Percentiles rank a stretch among this genome's conserved stretches.
Conservation (phyloP, 2,329 filamentous ascomycete species). For the Verticillium albo-atrum region DNA sequence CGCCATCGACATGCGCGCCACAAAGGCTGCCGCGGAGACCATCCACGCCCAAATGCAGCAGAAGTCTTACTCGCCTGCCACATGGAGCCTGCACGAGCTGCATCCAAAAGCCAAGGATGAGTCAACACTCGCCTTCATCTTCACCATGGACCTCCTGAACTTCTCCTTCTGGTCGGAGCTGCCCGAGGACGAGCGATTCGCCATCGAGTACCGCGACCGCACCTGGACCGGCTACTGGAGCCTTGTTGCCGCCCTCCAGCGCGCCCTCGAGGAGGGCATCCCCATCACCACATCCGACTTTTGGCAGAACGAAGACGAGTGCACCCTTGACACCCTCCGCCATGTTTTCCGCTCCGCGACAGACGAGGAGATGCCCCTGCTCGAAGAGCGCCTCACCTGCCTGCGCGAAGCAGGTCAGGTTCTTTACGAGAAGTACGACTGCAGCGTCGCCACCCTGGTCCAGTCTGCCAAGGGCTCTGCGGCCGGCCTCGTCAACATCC, state of each 20-base stretch:
- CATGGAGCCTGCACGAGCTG: constrained; percentile 84
- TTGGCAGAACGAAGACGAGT: constrained; percentile 75
- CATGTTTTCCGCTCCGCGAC: constrained; percentile 85
- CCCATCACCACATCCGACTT: constrained; percentile 86
- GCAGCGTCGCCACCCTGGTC: constrained; percentile 70
- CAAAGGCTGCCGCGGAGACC: constrained; percentile 73
- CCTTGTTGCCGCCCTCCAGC: constrained; percentile 78
- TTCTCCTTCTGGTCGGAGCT: constrained; percentile 92
- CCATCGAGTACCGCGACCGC: constrained; percentile 74
- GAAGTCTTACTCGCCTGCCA: constrained; percentile 76
- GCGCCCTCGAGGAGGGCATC: constrained; percentile 86
- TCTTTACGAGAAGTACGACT: constrained; percentile 70
- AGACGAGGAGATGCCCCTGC: constrained; percentile 79
- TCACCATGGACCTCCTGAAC: constrained; percentile 94
- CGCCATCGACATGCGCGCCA: constrained; percentile 76
- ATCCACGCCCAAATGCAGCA: constrained; percentile 81
- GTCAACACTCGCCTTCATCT: constrained; percentile 83
- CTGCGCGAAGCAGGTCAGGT: constrained; percentile 79
- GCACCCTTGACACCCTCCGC: constrained; percentile 66
- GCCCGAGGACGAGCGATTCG: constrained; percentile 68
- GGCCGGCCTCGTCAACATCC: constrained; percentile 76
- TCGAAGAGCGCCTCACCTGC: constrained; percentile 72
- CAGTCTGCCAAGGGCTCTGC: constrained; percentile 73
- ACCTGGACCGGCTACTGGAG: constrained; percentile 96
- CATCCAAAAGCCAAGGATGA: constrained; percentile 83